Conservation (phyloP, 768 basidiomycete genomes). For the Russula virescens region DNA sequence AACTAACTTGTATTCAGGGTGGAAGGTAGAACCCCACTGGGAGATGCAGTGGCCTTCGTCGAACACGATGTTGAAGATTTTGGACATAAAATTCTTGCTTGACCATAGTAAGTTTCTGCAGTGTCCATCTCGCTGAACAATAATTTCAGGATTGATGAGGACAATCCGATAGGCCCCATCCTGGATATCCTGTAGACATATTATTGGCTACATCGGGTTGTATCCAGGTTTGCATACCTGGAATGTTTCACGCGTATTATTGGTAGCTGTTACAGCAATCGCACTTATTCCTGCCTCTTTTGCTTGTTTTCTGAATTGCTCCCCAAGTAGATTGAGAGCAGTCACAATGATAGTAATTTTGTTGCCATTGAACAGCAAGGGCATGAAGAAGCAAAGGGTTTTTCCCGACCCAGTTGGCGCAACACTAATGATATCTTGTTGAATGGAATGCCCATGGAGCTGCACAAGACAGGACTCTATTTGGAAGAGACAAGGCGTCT, state of each 20-base stretch:
- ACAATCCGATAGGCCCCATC: neutral
- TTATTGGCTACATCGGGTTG: too few species aligned
- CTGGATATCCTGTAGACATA: neutral
- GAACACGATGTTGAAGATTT: neutral
- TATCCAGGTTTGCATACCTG: too few species aligned
- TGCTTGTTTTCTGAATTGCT: too few species aligned
- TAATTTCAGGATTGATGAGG: neutral
- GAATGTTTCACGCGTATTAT: neutral
- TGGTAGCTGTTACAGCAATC: neutral
- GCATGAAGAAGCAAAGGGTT: neutral
- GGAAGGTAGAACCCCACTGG: neutral
- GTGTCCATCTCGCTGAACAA: neutral
- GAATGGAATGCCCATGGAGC: too few species aligned
- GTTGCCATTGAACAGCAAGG: neutral
- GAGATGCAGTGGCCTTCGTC: neutral
- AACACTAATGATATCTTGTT: too few species aligned
- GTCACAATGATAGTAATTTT: neutral
- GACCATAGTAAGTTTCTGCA: neutral
- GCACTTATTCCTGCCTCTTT: too few species aligned
- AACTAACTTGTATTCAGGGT: neutral
- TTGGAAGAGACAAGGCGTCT: too few species aligned
- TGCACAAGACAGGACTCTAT: too few species aligned
- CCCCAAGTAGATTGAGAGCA: too few species aligned
- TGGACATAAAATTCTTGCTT: neutral
- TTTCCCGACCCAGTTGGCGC: neutral